Percentiles rank a stretch among this genome's conserved stretches.
Evolutionary conservation across 2,329 filamentous ascomycete genomes (phyloP).

Genomic region (Alternaria sp.): DNA sequence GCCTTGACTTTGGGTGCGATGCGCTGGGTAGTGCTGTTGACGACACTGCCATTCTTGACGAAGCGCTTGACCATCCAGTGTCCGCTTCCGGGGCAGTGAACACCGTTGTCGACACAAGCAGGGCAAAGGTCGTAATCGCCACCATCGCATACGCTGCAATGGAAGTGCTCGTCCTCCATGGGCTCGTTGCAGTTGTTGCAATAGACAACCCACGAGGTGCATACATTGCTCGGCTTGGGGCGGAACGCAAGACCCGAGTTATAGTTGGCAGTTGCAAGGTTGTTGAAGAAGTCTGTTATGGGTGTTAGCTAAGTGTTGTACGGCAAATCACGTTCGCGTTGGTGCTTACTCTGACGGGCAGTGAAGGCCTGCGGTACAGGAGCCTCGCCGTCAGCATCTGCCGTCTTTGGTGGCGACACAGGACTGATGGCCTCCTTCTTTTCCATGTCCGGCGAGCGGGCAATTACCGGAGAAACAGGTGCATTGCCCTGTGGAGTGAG

Average conservation of each 20-base stretch:
- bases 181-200: slow-evolving; percentile 88
- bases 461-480: slow-evolving; percentile 41
- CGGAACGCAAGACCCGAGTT: slow-evolving; percentile 50
- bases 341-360: slow-evolving; percentile 43
- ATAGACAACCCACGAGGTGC: slow-evolving; percentile 78
- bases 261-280: slow-evolving; percentile 38
- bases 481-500: slow-evolving; percentile 30
- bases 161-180: slow-evolving; percentile 86
- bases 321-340: neutral
- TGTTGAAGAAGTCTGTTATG: slow-evolving; percentile 40
- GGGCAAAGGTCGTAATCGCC: slow-evolving; percentile 95
- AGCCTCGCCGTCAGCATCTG: slow-evolving; percentile 46
- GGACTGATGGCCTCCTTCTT: slow-evolving; percentile 30
- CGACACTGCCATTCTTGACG: slow-evolving; percentile 78
- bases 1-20: slow-evolving; percentile 70
- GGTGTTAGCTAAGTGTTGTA: slow-evolving; percentile 19
- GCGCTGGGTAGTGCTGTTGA: slow-evolving; percentile 86
- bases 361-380: slow-evolving; percentile 54
- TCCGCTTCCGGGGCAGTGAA: slow-evolving; percentile 77
- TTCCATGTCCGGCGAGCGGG: slow-evolving; percentile 36
- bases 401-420: slow-evolving; percentile 32
- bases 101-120: slow-evolving; percentile 76
- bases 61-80: slow-evolving; percentile 97
- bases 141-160: slow-evolving; percentile 91
- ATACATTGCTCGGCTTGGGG: slow-evolving; percentile 49